phyloP scores from a whole-genome alignment of 306 rosid genomes.

The Sophora flavescens region DNA sequence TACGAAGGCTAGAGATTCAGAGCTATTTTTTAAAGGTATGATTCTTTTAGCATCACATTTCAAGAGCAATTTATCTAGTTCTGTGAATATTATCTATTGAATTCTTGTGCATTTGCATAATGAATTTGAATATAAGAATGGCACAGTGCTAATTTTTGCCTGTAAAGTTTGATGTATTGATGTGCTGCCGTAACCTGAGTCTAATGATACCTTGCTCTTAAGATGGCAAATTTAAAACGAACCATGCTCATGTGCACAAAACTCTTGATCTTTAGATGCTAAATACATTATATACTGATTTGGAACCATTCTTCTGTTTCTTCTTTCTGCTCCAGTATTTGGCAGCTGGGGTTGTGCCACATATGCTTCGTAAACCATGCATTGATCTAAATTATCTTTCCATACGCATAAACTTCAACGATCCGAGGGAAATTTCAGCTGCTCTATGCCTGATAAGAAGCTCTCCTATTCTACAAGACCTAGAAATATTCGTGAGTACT shows the following conservation, averaged over 20 bases:
- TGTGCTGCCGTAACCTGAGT: background rate
- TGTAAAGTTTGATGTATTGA: background rate
- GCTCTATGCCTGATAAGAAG: conserved; percentile 63
- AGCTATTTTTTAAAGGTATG: conserved; percentile 65
- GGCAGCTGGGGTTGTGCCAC: conserved; percentile 56
- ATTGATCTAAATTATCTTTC: conserved; percentile 64
- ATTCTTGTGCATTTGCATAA: conserved; percentile 35
- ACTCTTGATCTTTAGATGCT: background rate
- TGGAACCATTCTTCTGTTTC: conserved; percentile 36
- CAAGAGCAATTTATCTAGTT: conserved; percentile 32
- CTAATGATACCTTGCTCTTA: background rate
- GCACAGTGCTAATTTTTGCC: background rate
- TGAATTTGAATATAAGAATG: background rate
- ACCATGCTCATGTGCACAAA: background rate
- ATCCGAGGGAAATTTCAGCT: conserved; percentile 59
- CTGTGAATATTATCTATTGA: conserved; percentile 7
- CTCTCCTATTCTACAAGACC: conserved; percentile 65
- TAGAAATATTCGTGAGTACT: conserved; percentile 68
- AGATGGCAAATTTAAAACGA: background rate
- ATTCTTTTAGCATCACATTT: conserved; percentile 8
- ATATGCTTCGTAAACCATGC: conserved; percentile 55
- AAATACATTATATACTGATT: conserved; percentile 23
- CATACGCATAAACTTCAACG: conserved; percentile 60
- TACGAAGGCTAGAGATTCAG: conserved; percentile 64
- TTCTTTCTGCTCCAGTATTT: conserved; percentile 59